phyloP scores from a whole-genome alignment of 495 filamentous ascomycete genomes.

The Hypoxylon fragiforme region DNA sequence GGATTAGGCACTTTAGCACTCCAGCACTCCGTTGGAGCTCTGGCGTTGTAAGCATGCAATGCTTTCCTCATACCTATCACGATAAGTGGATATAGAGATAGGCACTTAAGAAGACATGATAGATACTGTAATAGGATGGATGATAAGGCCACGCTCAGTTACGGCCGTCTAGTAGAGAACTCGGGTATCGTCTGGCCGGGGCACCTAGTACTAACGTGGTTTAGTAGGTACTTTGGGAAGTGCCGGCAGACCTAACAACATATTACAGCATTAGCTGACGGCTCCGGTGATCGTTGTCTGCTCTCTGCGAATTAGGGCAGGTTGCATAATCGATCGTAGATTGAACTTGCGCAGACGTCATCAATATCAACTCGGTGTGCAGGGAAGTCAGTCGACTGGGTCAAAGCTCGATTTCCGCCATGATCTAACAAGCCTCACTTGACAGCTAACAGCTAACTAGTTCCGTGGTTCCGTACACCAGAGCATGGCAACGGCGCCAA shows the following conservation, averaged over 20 bases:
- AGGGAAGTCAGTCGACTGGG: slow-evolving; percentile 26
- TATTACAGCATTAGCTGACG: slow-evolving; percentile 6
- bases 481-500: slow-evolving; percentile 24
- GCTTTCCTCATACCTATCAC: not conserved
- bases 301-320: not conserved
- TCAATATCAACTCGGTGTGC: slow-evolving; percentile 23
- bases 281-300: not conserved
- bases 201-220: no score
- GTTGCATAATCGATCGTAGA: slow-evolving; percentile 6
- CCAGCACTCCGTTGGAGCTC: no score
- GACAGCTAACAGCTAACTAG: not conserved
- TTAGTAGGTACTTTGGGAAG: no score
- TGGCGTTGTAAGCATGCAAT: not conserved
- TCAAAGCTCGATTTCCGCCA: slow-evolving; percentile 3
- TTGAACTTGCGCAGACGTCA: slow-evolving; percentile 28
- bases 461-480: slow-evolving; percentile 10
- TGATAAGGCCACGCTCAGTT: not conserved
- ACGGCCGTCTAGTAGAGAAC: no score
- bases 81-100: not conserved
- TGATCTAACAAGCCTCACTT: slow-evolving; percentile 6
- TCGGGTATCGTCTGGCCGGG: no score
- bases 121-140: not conserved
- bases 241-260: no score
- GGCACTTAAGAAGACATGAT: not conserved
- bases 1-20: no score